phyloP scores from a whole-genome alignment of 176 grass and related monocot species.

The maize (Zea mays) region Zm-B73-REFERENCE-NAM-5.0 NC_050096.1:159869501-159870000 shows the following conservation, averaged over 20 bases:
- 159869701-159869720: conserved; percentile 76
- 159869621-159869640: background rate
- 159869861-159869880: conserved; percentile 44
- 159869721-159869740: background rate
- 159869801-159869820: conserved; percentile 33
- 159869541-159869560: conserved; percentile 43
- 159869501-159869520: conserved; percentile 50
- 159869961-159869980: conserved; percentile 59
- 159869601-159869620: background rate
- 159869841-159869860: conserved; percentile 83
- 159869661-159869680: conserved; percentile 44
- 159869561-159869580: conserved; percentile 4
- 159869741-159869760: background rate
- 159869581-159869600: background rate
- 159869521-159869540: conserved; percentile 56
- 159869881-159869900: too few species aligned
- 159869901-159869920: background rate
- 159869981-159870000: conserved; percentile 55
- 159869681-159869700: conserved; percentile 68
- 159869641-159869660: conserved; percentile 55
- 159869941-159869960: background rate
- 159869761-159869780: background rate
- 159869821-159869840: conserved; percentile 82
- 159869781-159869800: too few species aligned
- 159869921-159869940: too few species aligned